Evolutionary conservation across 495 filamentous ascomycete genomes (phyloP).

Genomic region (Chaetomium fimeti): DNA sequence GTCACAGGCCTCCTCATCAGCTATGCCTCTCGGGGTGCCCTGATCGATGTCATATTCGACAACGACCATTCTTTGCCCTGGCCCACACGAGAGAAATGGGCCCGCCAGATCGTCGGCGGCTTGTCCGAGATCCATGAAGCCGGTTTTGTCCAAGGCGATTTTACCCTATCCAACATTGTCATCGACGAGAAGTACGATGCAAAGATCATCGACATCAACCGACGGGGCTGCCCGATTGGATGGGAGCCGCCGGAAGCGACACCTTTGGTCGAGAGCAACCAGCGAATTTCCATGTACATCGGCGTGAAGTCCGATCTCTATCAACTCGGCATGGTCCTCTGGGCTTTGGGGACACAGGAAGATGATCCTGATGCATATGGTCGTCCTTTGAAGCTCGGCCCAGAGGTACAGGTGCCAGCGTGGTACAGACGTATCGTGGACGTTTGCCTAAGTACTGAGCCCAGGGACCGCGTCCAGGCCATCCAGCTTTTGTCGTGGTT

Average conservation of each 20-base stretch:
- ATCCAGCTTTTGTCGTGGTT: constrained; percentile 43
- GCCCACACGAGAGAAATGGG: constrained; percentile 82
- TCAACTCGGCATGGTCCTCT: constrained; percentile 95
- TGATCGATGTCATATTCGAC: constrained; percentile 91
- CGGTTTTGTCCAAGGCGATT: constrained; percentile 96
- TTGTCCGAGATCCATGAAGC: constrained; percentile 92
- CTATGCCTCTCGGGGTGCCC: constrained; percentile 81
- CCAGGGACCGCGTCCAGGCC: constrained; percentile 45
- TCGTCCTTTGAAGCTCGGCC: constrained; percentile 60
- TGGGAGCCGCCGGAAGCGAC: constrained; percentile 97
- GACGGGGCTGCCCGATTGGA: constrained; percentile 90
- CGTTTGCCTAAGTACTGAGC: constrained; percentile 47
- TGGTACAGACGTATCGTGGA: constrained; percentile 49
- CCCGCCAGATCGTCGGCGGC: constrained; percentile 85
- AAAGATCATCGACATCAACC: constrained; percentile 98
- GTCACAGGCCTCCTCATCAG: constrained; percentile 92
- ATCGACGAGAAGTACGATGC: constrained; percentile 82
- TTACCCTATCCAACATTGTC: constrained; percentile 96
- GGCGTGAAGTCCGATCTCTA: constrained; percentile 96
- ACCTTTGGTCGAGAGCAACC: constrained; percentile 82
- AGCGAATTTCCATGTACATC: constrained; percentile 96
- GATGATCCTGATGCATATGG: constrained; percentile 84
- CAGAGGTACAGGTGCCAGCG: constrained; percentile 42
- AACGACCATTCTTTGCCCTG: constrained; percentile 64
- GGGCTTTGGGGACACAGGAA: constrained; percentile 81